Conservation (phyloP, 2,329 filamentous ascomycete species). For the Paraphaeosphaeria sporulosa region DNA sequence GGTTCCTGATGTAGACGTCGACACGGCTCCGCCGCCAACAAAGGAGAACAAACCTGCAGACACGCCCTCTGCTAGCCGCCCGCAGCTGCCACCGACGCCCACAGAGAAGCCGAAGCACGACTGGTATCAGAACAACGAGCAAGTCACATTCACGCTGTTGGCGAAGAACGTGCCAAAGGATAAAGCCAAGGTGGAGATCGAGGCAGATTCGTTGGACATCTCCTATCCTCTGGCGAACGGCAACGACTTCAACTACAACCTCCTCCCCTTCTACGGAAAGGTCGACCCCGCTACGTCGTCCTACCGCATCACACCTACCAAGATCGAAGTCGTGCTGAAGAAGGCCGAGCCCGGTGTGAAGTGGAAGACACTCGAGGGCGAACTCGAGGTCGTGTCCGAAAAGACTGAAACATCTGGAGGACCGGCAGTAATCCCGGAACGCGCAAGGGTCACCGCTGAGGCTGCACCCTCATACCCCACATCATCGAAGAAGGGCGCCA, state of each 20-base stretch:
- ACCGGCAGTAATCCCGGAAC: conserved; percentile 23
- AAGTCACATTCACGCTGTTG: conserved; percentile 69
- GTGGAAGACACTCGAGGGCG: conserved; percentile 68
- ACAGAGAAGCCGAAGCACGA: conserved; percentile 70
- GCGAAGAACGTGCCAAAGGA: conserved; percentile 70
- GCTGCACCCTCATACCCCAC: conserved; percentile 77
- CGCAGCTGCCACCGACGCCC: conserved; percentile 49
- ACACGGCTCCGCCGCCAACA: conserved; percentile 26
- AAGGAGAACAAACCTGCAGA: conserved; percentile 7
- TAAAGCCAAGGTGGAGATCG: conserved; percentile 61
- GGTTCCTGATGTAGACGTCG: conserved; percentile 58
- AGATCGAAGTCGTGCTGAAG: conserved; percentile 77
- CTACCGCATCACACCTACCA: conserved; percentile 74
- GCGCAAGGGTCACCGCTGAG: conserved; percentile 21
- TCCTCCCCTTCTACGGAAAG: conserved; percentile 71
- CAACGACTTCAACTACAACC: conserved; percentile 66
- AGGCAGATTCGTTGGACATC: conserved; percentile 59
- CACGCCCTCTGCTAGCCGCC: background rate
- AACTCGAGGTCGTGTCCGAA: conserved; percentile 23
- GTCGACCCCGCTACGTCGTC: conserved; percentile 70
- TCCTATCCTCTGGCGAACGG: conserved; percentile 64
- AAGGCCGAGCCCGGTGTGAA: conserved; percentile 72
- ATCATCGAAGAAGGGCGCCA: conserved; percentile 81
- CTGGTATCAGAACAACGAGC: conserved; percentile 71
- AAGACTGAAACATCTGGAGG: conserved; percentile 19